Evolutionary conservation across 768 basidiomycete genomes (phyloP).

Genomic region (Pleurotus djamor): DNA sequence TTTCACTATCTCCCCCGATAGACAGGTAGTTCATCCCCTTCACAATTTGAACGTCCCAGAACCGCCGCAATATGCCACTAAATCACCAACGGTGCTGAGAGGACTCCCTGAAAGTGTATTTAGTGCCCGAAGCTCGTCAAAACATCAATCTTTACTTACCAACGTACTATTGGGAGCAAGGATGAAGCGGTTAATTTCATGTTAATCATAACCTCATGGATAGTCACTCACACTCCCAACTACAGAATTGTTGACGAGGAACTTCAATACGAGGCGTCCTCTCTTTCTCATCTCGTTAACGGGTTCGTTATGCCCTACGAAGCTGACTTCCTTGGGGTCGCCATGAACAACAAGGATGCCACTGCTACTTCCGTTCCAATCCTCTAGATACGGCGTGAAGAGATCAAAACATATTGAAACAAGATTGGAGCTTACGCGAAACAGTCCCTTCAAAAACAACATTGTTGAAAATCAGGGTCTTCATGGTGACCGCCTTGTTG

Average conservation of each 20-base stretch:
- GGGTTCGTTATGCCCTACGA: neutral
- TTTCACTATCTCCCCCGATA: neutral
- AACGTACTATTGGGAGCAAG: neutral
- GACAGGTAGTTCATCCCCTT: neutral
- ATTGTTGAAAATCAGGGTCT: neutral
- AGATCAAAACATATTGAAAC: neutral
- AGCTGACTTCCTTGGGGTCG: neutral
- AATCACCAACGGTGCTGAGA: neutral
- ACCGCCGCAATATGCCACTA: neutral
- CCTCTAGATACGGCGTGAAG: neutral
- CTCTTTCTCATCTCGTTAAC: neutral
- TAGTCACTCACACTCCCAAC: neutral
- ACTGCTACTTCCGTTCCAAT: neutral
- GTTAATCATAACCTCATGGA: neutral
- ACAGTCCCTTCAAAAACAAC: neutral
- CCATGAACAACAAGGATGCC: neutral
- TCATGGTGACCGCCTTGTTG: neutral
- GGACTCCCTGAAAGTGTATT: neutral
- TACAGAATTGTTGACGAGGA: neutral
- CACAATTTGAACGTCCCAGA: neutral
- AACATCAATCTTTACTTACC: neutral
- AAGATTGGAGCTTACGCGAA: neutral
- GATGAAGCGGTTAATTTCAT: neutral
- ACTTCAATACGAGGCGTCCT: neutral
- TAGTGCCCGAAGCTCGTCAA: neutral